These are phyloP conservation scores for Fragaria vesca DNA, from an alignment of 306 rosid species.

Conservation along the genomic window DNA sequence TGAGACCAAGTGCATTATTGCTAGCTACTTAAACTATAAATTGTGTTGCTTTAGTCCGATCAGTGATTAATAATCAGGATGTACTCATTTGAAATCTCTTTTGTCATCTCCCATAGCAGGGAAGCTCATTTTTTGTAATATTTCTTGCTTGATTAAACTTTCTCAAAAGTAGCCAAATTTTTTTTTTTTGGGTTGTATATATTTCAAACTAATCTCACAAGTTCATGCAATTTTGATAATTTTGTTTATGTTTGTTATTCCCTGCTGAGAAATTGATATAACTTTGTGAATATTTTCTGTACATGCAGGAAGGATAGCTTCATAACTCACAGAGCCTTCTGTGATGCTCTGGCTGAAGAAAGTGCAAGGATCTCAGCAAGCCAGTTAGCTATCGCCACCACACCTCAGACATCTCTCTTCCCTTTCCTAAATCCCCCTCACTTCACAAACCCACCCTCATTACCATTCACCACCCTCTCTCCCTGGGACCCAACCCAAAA, in stretches of 20 bases:
- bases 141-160: neutral
- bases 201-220: neutral
- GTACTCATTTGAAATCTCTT: neutral
- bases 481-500: slow-evolving; percentile 69
- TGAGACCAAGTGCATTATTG: neutral
- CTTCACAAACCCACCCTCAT: slow-evolving; percentile 19
- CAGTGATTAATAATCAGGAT: neutral
- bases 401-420: slow-evolving; percentile 44
- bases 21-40: neutral
- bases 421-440: slow-evolving; percentile 44
- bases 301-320: slow-evolving; percentile 86
- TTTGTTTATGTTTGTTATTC: neutral
- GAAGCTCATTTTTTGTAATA: neutral
- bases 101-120: neutral
- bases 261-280: neutral
- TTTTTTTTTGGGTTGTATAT: too few species aligned
- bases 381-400: slow-evolving; percentile 29
- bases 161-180: too few species aligned
- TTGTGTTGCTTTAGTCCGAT: neutral
- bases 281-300: neutral
- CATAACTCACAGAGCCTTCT: slow-evolving; percentile 93
- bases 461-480: slow-evolving; percentile 28
- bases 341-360: slow-evolving; percentile 96
- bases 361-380: slow-evolving; percentile 69
- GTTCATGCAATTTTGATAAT: neutral